Percentiles rank a stretch among this genome's conserved stretches.
These are phyloP conservation scores for Aspergillus costaricaensis DNA, from an alignment of 2,329 filamentous ascomycete genomes.

Conservation along the genomic window DNA sequence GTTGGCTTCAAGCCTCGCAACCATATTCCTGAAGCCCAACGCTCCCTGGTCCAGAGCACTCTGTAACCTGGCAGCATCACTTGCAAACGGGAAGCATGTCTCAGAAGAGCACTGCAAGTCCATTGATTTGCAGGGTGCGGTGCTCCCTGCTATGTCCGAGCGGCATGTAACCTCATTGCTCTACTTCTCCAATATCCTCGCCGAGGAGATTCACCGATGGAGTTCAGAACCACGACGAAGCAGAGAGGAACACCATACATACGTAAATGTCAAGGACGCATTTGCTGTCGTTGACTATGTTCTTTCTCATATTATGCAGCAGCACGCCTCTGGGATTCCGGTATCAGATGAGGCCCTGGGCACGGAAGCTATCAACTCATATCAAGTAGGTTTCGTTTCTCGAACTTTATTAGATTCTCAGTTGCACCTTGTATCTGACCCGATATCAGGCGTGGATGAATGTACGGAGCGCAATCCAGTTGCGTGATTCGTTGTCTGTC, in stretches of 20 bases:
- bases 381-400: slow-evolving; percentile 33
- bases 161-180: slow-evolving; percentile 38
- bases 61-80: slow-evolving; percentile 40
- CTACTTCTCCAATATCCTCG: slow-evolving; percentile 43
- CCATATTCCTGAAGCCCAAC: slow-evolving; percentile 46
- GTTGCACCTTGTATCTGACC: slow-evolving; percentile 7
- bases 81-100: slow-evolving; percentile 41
- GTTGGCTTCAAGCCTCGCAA: slow-evolving; percentile 46
- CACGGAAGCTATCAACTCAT: slow-evolving; percentile 38
- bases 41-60: slow-evolving; percentile 42
- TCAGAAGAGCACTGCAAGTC: slow-evolving; percentile 35
- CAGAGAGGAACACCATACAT: slow-evolving; percentile 17
- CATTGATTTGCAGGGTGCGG: slow-evolving; percentile 31
- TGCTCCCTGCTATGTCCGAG: slow-evolving; percentile 42
- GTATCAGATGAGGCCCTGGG: slow-evolving; percentile 27
- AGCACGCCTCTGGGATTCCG: slow-evolving; percentile 22
- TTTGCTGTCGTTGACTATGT: slow-evolving; percentile 40
- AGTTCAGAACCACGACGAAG: slow-evolving; percentile 24
- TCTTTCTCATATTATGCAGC: slow-evolving; percentile 34
- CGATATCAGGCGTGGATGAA: slow-evolving; percentile 36
- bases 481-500: slow-evolving; percentile 23
- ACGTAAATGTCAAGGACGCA: slow-evolving; percentile 40
- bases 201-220: slow-evolving; percentile 40
- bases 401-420: neutral
- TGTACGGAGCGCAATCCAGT: slow-evolving; percentile 31